Evolutionary conservation across 352 stramenopile species (phyloP), one percentile per base, ranked within the genome.

Genomic region (Blastocystis sp.): DNA sequence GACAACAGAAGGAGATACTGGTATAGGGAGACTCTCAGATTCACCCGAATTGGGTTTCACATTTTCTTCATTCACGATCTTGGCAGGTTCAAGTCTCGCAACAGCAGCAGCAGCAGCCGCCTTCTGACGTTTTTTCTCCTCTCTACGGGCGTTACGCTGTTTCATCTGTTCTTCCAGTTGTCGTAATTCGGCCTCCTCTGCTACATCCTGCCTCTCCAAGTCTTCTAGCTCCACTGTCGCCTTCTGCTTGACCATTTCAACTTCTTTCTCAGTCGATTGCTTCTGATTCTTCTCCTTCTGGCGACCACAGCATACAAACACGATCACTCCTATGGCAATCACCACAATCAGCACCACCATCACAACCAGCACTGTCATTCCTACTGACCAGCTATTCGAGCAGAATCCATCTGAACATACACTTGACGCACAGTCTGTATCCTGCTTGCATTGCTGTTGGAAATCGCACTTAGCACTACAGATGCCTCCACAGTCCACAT

Each of bases 401-500:
- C 71, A 83, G 21, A n/a, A 11, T n/a, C 49, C 54, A 16, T 83
- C 46, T 56, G 56, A 39, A 42, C 71, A 83, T 37, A 39, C 14
- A 21, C 24, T 56, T 32, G 71, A 83, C 49, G n/a, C 43, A 43
- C 71, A 83, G 71, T 83, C 71, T 2, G 14, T 24, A 56, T 63
- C n/a, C 7, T 24, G 21, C 24, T 29, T 54, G 35, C 71, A 83
- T 49, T 29, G 24, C 71, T 83, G 29, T 1, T 43, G 16, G 24
- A 4, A 14, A 11, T 19, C 29, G 49, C 71, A 83, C 27, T 83
- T 83, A 43, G 21, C 12, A 27, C 21, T 37, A 43, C 71, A 83
- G 19, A 63, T 32, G 49, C 71, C 71, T 32, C 71, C 71, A 39
- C 71, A 83, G 71, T 83, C 71, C 51, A 83, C 71, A 56, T 83